Percentiles rank a stretch among this genome's conserved stretches.
Conservation (phyloP, 306 rosid species). For the Trifolium fragiferum region DNA sequence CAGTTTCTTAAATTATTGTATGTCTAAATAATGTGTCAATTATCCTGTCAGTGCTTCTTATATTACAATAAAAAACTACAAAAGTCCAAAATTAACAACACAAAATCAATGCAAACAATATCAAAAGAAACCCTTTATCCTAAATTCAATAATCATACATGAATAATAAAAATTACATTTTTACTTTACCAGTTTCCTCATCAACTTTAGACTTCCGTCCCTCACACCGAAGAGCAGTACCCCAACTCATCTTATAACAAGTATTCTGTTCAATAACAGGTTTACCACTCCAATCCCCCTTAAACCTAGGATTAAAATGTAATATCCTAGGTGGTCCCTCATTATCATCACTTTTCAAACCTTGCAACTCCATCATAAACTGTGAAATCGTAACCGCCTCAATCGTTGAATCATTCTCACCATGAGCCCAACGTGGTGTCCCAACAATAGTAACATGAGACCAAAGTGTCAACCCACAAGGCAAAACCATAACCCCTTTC, state of each 20-base stretch:
- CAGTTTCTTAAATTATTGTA: too few species aligned
- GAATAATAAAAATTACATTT: too few species aligned
- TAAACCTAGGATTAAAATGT: conserved; percentile 95
- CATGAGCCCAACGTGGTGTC: conserved; percentile 88
- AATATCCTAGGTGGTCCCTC: conserved; percentile 92
- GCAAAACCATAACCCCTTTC: conserved; percentile 65
- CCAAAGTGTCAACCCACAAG: conserved; percentile 89
- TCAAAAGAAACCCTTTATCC: too few species aligned
- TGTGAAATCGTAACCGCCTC: too few species aligned
- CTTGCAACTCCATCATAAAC: conserved; percentile 94
- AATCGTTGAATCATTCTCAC: too few species aligned
- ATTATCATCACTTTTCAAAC: conserved; percentile 83
- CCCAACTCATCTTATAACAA: conserved; percentile 97
- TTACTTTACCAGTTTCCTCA: conserved; percentile 69
- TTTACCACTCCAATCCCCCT: conserved; percentile 92
- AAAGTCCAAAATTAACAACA: too few species aligned
- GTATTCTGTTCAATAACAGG: conserved; percentile 93
- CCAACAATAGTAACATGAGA: conserved; percentile 92
- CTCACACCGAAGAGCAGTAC: conserved; percentile 79
- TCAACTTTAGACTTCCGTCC: conserved; percentile 89
- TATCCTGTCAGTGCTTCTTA: too few species aligned
- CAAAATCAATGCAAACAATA: too few species aligned
- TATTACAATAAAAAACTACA: too few species aligned
- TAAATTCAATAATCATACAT: too few species aligned
- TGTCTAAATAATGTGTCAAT: too few species aligned